Evolutionary conservation across 2,329 filamentous ascomycete genomes (phyloP).

Genomic region (Hymenoscyphus infarciens): DNA sequence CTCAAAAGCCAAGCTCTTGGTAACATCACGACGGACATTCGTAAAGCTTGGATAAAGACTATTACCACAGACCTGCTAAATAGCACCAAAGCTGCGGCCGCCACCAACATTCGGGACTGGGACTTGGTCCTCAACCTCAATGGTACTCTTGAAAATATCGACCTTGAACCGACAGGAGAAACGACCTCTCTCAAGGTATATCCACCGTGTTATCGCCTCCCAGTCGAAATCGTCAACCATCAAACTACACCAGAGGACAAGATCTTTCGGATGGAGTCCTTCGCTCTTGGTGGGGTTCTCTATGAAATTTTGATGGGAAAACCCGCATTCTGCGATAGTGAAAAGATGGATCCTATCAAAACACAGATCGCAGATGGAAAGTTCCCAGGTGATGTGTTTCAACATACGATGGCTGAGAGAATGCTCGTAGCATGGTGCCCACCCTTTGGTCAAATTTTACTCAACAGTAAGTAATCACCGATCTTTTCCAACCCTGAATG

Average conservation of each 20-base stretch:
- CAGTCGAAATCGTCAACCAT: constrained; percentile 7
- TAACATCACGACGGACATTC: neutral
- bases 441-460: constrained; percentile 17
- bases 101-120: constrained; percentile 17
- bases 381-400: constrained; percentile 23
- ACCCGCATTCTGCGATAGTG: constrained; percentile 8
- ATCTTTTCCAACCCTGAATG: neutral
- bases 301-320: constrained; percentile 20
- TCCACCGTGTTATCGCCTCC: constrained; percentile 19
- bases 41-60: neutral
- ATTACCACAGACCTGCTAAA: neutral
- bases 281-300: constrained; percentile 20
- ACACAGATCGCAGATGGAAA: constrained; percentile 11
- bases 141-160: constrained; percentile 16
- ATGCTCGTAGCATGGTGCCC: constrained; percentile 22
- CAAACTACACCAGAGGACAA: constrained; percentile 15
- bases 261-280: constrained; percentile 17
- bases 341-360: constrained; percentile 10
- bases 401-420: constrained; percentile 15
- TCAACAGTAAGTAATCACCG: neutral
- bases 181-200: constrained; percentile 12
- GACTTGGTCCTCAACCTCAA: constrained; percentile 18
- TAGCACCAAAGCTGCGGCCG: neutral
- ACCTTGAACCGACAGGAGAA: constrained; percentile 1
- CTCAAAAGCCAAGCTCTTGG: neutral